Percentiles rank a stretch among this genome's conserved stretches.
Evolutionary conservation across 106 monocot genomes (phyloP).

Genomic region (Chionographis japonica): DNA sequence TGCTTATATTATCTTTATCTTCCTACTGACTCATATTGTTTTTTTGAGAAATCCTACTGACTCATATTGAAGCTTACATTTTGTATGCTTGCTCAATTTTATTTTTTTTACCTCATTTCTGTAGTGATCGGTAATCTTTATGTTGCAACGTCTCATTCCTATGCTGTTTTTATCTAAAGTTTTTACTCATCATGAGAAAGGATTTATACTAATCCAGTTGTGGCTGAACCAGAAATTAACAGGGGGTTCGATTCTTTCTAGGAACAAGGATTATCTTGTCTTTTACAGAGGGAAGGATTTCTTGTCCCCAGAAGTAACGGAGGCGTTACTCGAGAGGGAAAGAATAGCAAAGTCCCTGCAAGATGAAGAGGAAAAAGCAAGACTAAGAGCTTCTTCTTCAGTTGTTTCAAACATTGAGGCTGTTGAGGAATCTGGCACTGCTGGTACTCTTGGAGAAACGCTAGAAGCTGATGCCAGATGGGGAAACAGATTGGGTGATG

Average conservation of each 20-base stretch:
- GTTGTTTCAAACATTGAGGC: constrained; percentile 35
- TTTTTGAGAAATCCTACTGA: too few species aligned
- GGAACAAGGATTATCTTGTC: constrained; percentile 90
- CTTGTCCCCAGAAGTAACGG: constrained; percentile 66
- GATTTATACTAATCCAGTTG: too few species aligned
- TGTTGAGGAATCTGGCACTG: constrained; percentile 27
- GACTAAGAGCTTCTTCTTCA: constrained; percentile 55
- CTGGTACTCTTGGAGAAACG: constrained; percentile 90
- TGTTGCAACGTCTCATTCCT: too few species aligned
- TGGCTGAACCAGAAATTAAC: constrained; percentile 71
- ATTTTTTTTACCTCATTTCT: too few species aligned
- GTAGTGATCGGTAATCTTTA: too few species aligned
- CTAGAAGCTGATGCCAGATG: constrained; percentile 78
- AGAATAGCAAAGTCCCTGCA: constrained; percentile 68
- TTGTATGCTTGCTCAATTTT: too few species aligned
- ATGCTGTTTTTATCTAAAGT: too few species aligned
- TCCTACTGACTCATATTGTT: too few species aligned
- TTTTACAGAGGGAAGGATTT: constrained; percentile 96
- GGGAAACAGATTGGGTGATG: constrained; percentile 59
- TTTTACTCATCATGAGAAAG: too few species aligned
- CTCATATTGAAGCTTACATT: too few species aligned
- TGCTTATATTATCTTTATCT: too few species aligned
- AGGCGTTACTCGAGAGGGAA: constrained; percentile 88
- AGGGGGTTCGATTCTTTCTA: constrained; percentile 81
- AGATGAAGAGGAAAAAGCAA: constrained; percentile 92